Conservation (phyloP, 23 red algal species). For the Cyanidiococcus yangmingshanensis region DNA sequence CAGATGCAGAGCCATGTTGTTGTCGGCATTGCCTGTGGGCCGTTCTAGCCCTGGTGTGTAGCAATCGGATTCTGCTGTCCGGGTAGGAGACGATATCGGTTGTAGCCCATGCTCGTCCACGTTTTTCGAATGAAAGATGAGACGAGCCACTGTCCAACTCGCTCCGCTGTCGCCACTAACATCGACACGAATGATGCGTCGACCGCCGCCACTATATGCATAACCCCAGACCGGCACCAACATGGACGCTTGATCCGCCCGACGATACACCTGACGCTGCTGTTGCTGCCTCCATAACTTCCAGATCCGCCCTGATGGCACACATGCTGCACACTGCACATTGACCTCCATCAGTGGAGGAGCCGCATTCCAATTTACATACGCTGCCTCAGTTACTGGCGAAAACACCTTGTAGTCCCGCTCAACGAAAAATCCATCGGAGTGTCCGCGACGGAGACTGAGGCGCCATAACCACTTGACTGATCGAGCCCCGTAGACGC, state of each 20-base stretch:
- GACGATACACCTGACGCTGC: background rate
- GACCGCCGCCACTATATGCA: conserved; percentile 56
- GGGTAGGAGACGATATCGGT: no score
- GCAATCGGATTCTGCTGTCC: background rate
- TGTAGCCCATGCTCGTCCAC: no score
- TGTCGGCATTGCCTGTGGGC: background rate
- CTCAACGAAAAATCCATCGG: conserved; percentile 52
- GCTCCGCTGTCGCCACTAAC: conserved; percentile 45
- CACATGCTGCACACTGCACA: conserved; percentile 58
- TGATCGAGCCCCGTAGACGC: conserved; percentile 72
- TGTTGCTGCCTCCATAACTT: background rate
- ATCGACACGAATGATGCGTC: conserved; percentile 40
- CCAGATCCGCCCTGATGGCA: conserved; percentile 14
- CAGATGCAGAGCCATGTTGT: background rate
- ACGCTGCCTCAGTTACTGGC: conserved; percentile 19
- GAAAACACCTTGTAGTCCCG: conserved; percentile 66
- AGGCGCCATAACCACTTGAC: conserved; percentile 83
- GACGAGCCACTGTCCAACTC: conserved; percentile 39
- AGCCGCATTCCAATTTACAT: conserved; percentile 40
- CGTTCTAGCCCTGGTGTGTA: background rate
- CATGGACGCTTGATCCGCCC: background rate
- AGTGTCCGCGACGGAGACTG: conserved; percentile 31
- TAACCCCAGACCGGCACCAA: conserved; percentile 37
- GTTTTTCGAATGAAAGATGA: background rate
- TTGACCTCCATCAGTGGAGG: conserved; percentile 78